Percentiles rank a stretch among this genome's conserved stretches.
phyloP scores from a whole-genome alignment of 148 eudicot genomes.

The Chenopodium berlandieri region DNA sequence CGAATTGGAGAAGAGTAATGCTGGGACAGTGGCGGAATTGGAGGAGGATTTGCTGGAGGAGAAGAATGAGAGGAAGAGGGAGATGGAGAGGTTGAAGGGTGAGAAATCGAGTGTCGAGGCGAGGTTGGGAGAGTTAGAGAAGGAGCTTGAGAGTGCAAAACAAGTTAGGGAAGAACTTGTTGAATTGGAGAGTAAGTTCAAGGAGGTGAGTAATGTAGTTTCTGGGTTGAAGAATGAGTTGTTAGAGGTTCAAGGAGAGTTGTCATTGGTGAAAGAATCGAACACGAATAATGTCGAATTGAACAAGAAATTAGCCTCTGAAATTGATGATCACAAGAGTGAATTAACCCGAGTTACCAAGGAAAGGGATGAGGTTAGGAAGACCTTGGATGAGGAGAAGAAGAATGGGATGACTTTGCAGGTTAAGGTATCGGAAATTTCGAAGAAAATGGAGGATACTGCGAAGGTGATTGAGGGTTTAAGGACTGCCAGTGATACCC shows the following conservation, averaged over 20 bases:
- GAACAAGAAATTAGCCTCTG: constrained; percentile 37
- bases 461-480: constrained; percentile 29
- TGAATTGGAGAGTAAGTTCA: constrained; percentile 39
- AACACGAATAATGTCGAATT: constrained; percentile 24
- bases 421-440: constrained; percentile 36
- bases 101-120: constrained; percentile 39
- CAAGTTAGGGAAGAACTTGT: constrained; percentile 25
- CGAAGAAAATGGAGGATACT: constrained; percentile 43
- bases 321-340: constrained; percentile 28
- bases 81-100: constrained; percentile 29
- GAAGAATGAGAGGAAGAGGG: constrained; percentile 34
- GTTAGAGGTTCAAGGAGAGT: constrained; percentile 23
- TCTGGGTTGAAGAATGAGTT: constrained; percentile 35
- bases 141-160: constrained; percentile 28
- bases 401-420: constrained; percentile 30
- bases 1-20: constrained; percentile 50
- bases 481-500: constrained; percentile 33
- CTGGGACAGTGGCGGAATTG: constrained; percentile 31
- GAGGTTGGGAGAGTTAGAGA: constrained; percentile 28
- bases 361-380: constrained; percentile 51
- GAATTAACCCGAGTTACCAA: constrained; percentile 28
- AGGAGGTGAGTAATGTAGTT: constrained; percentile 45
- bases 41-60: constrained; percentile 37
- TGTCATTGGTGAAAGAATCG: constrained; percentile 35
- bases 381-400: constrained; percentile 47